Percentiles rank a stretch among this genome's conserved stretches.
Evolutionary conservation across 2,329 filamentous ascomycete genomes (phyloP).

Genomic region (Albifimbria verrucaria): DNA sequence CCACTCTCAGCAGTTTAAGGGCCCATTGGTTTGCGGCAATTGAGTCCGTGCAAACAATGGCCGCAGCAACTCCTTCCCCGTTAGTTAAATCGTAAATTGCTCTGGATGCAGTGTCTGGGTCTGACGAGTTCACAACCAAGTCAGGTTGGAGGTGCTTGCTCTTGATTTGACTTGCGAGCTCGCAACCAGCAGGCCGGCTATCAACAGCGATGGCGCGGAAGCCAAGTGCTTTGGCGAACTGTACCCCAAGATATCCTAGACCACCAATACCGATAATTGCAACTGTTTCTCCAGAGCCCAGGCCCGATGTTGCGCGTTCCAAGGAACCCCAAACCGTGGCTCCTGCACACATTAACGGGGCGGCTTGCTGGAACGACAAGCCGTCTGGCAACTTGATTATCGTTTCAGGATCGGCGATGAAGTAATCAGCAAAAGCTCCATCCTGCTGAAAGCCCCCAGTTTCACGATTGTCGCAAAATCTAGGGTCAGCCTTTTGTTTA

Average conservation of each 20-base stretch:
- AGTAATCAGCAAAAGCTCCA: slow-evolving; percentile 31
- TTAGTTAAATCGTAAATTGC: slow-evolving; percentile 23
- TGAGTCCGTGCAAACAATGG: slow-evolving; percentile 28
- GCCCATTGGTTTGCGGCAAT: slow-evolving; percentile 27
- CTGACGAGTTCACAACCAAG: slow-evolving; percentile 22
- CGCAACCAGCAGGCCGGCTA: slow-evolving; percentile 14
- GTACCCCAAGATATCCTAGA: slow-evolving; percentile 30
- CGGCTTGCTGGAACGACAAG: slow-evolving; percentile 29
- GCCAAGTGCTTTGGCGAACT: slow-evolving; percentile 32
- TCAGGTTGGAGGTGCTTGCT: slow-evolving; percentile 18
- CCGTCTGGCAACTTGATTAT: slow-evolving; percentile 22
- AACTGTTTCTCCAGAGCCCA: slow-evolving; percentile 20
- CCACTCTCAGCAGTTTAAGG: slow-evolving; percentile 21
- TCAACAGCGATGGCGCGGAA: slow-evolving; percentile 33
- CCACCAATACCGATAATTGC: slow-evolving; percentile 32
- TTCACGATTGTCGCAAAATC: slow-evolving; percentile 27
- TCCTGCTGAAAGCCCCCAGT: slow-evolving; percentile 31
- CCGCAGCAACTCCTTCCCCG: slow-evolving; percentile 27
- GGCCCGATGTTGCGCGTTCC: slow-evolving; percentile 21
- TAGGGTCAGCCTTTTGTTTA: slow-evolving; percentile 17
- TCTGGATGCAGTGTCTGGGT: slow-evolving; percentile 10
- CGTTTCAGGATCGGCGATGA: slow-evolving; percentile 25
- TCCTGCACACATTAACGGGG: slow-evolving; percentile 33
- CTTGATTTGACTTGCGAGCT: neutral
- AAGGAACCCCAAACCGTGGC: slow-evolving; percentile 31